Evolutionary conservation across 257 asterid species (phyloP), one percentile per base, ranked within the genome.

Genomic region (Linderniella brevidens): DNA sequence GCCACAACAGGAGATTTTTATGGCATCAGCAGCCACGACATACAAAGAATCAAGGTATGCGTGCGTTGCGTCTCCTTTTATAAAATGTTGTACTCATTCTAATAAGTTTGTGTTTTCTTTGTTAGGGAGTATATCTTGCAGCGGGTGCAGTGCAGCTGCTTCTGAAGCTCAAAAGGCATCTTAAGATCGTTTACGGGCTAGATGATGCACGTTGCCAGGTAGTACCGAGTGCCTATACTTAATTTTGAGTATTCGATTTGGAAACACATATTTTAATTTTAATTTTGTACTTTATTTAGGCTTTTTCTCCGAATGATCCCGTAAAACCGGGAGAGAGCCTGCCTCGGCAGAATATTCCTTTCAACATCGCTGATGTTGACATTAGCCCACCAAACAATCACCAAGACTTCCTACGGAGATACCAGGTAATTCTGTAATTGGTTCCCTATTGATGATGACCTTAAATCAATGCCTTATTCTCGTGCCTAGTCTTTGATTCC

Each of bases 131-230:
- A 55, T 85, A 80, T 68, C 71, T 85, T 25, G 94, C 77, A 45
- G 96, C 92, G 53, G 82, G 88, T 63, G 96, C 96, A 29, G 25
- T 90, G 60, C 94, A 80, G 60, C 77, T 90, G 61, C 94, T 90
- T 56, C 74, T 90, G 70, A 85, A 68, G 73, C 79, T 90, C 52
- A 90, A 90, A 76, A 77, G 99, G 71, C 84, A 90, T 72, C 80
- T 90, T 54, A 90, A 85, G 72, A 79, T 90, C 69, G 79, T 85
- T 35, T 85, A 76, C 45, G 47, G 84, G 65, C 79, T 90, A 35
- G 82, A 85, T 64, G 99, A 90, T 55, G 63, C 68, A 40, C 93
- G 93, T 56, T 90, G 98, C 65, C 95, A 83, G 87, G 97, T 83
- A 64, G 97, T 83, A 64, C 57, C 35, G 20, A 62, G 47, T 58